phyloP scores from a whole-genome alignment of 208 protist genomes.

The Trypanosoma congolense region DNA sequence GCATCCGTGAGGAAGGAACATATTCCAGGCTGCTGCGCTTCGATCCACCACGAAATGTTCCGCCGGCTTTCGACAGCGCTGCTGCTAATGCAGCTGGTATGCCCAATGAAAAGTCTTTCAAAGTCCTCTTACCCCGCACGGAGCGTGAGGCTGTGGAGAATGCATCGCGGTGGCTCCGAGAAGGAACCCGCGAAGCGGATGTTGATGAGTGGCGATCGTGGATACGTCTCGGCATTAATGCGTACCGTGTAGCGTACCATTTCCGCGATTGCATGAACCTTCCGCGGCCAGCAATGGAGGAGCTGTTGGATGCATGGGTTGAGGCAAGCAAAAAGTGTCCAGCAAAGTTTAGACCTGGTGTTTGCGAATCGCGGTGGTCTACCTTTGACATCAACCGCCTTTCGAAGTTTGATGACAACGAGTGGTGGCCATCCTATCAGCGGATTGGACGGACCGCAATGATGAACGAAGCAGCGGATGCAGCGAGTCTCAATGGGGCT shows the following conservation, averaged over 20 bases:
- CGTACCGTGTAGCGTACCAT: slow-evolving; percentile 71
- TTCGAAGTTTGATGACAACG: slow-evolving; percentile 6
- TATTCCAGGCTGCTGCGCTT: slow-evolving; percentile 66
- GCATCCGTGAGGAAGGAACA: slow-evolving; percentile 56
- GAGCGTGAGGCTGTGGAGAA: slow-evolving; percentile 66
- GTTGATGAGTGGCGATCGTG: slow-evolving; percentile 79
- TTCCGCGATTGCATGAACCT: slow-evolving; percentile 57
- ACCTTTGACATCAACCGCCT: slow-evolving; percentile 59
- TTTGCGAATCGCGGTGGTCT: slow-evolving; percentile 65
- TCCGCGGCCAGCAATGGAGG: slow-evolving; percentile 63
- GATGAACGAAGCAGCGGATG: slow-evolving; percentile 28
- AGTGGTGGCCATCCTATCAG: slow-evolving; percentile 74
- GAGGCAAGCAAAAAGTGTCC: slow-evolving; percentile 69
- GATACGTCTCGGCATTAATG: slow-evolving; percentile 70
- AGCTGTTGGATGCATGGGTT: slow-evolving; percentile 79
- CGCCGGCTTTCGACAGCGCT: background rate
- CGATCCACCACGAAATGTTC: slow-evolving; percentile 31
- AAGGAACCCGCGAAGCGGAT: slow-evolving; percentile 50
- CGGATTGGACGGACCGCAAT: slow-evolving; percentile 55
- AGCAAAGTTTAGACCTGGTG: slow-evolving; percentile 59
- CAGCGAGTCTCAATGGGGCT: background rate
- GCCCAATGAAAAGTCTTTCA: background rate
- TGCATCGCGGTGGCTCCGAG: slow-evolving; percentile 61
- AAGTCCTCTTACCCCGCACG: slow-evolving; percentile 61
- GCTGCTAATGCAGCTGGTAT: slow-evolving; percentile 6